Evolutionary conservation across 306 rosid species (phyloP).

Genomic region (Bauhinia variegata): DNA sequence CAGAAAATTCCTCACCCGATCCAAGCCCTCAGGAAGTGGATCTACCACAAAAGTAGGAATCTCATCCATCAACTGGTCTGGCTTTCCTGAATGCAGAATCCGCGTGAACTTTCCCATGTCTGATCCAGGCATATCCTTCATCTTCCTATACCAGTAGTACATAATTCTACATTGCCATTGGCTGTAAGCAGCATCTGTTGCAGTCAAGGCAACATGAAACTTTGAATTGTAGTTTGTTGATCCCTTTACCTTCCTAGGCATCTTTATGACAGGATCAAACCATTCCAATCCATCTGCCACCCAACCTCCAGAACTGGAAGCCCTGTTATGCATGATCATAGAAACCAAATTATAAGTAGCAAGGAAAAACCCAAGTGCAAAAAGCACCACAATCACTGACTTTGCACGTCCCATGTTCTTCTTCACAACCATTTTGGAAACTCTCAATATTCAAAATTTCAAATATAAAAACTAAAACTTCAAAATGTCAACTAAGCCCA

Average conservation of each 20-base stretch:
- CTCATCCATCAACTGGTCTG: constrained; percentile 78
- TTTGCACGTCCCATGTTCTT: constrained; percentile 65
- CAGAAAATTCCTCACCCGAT: constrained; percentile 60
- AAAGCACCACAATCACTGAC: constrained; percentile 60
- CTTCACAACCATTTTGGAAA: constrained; percentile 63
- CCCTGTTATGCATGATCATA: constrained; percentile 56
- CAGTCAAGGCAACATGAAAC: constrained; percentile 80
- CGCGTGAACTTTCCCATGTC: constrained; percentile 88
- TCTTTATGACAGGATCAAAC: background rate
- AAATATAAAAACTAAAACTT: constrained; percentile 29
- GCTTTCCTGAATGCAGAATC: constrained; percentile 73
- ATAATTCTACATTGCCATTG: constrained; percentile 96
- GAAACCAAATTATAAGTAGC: constrained; percentile 73
- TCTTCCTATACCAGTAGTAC: constrained; percentile 89
- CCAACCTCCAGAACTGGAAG: constrained; percentile 43
- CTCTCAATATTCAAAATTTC: background rate
- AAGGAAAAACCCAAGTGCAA: constrained; percentile 69
- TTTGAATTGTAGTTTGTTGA: constrained; percentile 45
- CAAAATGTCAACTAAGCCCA: constrained; percentile 33
- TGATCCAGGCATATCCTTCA: constrained; percentile 81
- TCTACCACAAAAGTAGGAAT: constrained; percentile 85
- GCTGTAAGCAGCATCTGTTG: constrained; percentile 89
- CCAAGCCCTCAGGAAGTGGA: constrained; percentile 94
- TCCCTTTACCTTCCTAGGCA: constrained; percentile 29
- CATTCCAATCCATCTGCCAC: constrained; percentile 41